A percentile compares a stretch with the other conserved stretches of the same genome.
These are phyloP conservation scores for Verticillium nubilum DNA, from an alignment of 2,329 filamentous ascomycete species.

Conservation along the genomic window DNA sequence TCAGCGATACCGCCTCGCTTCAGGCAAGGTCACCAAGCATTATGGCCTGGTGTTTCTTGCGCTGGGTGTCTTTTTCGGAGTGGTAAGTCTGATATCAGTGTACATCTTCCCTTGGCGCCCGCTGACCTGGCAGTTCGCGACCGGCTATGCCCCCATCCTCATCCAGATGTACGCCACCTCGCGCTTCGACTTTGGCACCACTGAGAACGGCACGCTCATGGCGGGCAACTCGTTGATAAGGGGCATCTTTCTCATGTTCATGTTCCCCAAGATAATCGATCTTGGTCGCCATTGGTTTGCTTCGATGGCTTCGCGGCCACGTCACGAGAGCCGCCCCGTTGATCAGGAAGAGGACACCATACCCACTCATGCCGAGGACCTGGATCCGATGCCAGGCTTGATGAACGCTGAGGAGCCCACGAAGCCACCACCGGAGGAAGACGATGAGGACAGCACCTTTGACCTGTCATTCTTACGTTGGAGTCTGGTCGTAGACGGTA, in stretches of 20 bases:
- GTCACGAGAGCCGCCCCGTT: not conserved
- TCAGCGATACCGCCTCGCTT: slow-evolving; percentile 43
- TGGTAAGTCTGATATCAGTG: slow-evolving; percentile 33
- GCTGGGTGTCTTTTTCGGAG: slow-evolving; percentile 60
- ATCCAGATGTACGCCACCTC: slow-evolving; percentile 56
- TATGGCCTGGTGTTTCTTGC: slow-evolving; percentile 61
- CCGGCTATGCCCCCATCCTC: slow-evolving; percentile 60
- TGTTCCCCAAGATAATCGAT: slow-evolving; percentile 48
- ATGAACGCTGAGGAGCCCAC: slow-evolving; percentile 40
- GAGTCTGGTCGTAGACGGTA: slow-evolving; percentile 59
- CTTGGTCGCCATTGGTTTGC: slow-evolving; percentile 33
- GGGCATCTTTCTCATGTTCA: slow-evolving; percentile 47
- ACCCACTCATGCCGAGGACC: slow-evolving; percentile 30
- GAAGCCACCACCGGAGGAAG: slow-evolving; percentile 20
- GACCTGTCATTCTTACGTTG: slow-evolving; percentile 63
- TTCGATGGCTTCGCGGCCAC: slow-evolving; percentile 2
- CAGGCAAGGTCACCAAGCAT: slow-evolving; percentile 47
- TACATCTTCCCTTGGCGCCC: not conserved
- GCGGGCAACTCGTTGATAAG: slow-evolving; percentile 49
- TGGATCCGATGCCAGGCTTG: slow-evolving; percentile 34
- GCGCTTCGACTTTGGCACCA: slow-evolving; percentile 48
- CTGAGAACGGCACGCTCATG: slow-evolving; percentile 52
- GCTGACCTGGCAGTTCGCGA: slow-evolving; percentile 33
- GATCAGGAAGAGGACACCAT: slow-evolving; percentile 16
- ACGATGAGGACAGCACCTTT: slow-evolving; percentile 49